These are phyloP conservation scores for Cryptococcus sp. DNA, from an alignment of 1,284 basidiomycete species.

Conservation along the genomic window DNA sequence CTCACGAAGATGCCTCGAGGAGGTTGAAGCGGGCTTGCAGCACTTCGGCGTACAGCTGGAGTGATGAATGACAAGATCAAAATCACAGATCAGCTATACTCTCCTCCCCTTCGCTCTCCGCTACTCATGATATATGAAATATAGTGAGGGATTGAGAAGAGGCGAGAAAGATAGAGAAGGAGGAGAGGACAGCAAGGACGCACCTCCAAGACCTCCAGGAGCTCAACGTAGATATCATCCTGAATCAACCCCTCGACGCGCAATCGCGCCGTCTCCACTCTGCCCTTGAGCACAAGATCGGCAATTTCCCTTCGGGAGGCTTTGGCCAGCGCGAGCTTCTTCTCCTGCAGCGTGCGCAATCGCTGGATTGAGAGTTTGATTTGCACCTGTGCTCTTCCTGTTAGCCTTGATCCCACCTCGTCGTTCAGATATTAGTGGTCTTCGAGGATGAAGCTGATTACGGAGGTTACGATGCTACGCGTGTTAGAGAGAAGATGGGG, in stretches of 20 bases:
- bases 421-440: too few relatives aligned
- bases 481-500: too few relatives aligned
- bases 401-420: too few relatives aligned
- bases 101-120: too few relatives aligned
- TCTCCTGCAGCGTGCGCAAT: conserved; percentile 84
- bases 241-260: conserved; percentile 52
- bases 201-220: conserved; percentile 83
- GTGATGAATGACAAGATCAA: too few relatives aligned
- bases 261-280: conserved; percentile 50
- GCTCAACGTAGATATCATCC: conserved; percentile 61
- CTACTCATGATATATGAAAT: too few relatives aligned
- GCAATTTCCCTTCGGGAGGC: conserved; percentile 54
- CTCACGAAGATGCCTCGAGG: conserved; percentile 62
- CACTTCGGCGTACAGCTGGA: conserved; percentile 84
- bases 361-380: conserved; percentile 78
- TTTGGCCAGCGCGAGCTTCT: conserved; percentile 91
- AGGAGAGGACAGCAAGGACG: conserved; percentile 15
- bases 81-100: too few relatives aligned
- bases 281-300: conserved; percentile 49
- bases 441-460: too few relatives aligned
- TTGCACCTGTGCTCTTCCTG: conserved; percentile 36
- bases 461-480: too few relatives aligned
- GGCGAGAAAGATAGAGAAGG: too few relatives aligned
- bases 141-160: too few relatives aligned
- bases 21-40: conserved; percentile 90